These are phyloP conservation scores for Pezicula carpinea DNA, from an alignment of 2,329 filamentous ascomycete genomes.

Conservation along the genomic window DNA sequence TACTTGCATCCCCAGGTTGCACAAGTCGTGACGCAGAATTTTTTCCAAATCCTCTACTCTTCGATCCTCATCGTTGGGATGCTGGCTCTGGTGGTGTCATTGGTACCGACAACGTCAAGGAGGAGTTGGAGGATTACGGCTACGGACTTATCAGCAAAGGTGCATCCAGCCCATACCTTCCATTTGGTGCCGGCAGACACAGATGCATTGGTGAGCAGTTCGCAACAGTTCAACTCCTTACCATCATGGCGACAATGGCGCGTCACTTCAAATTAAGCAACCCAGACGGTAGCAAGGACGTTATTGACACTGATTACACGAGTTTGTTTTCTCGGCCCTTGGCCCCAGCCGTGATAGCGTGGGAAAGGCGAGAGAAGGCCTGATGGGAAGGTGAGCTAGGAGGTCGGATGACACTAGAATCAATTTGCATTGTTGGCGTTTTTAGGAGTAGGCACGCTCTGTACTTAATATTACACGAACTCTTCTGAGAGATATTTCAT, in stretches of 20 bases:
- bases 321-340: slow-evolving; percentile 71
- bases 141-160: slow-evolving; percentile 93
- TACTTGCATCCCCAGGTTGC: slow-evolving; percentile 82
- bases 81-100: slow-evolving; percentile 54
- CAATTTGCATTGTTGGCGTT: slow-evolving; percentile 19
- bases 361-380: slow-evolving; percentile 60
- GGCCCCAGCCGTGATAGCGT: slow-evolving; percentile 67
- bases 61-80: slow-evolving; percentile 93
- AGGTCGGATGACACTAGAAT: not conserved
- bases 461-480: slow-evolving; percentile 8
- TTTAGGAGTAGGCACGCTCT: slow-evolving; percentile 1
- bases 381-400: not conserved
- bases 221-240: slow-evolving; percentile 86
- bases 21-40: slow-evolving; percentile 65
- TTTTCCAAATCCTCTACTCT: slow-evolving; percentile 77
- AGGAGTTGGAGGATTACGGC: slow-evolving; percentile 85
- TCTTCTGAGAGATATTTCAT: no score
- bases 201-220: slow-evolving; percentile 97
- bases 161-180: slow-evolving; percentile 82
- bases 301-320: slow-evolving; percentile 65
- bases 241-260: slow-evolving; percentile 74
- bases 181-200: slow-evolving; percentile 89
- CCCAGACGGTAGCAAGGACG: slow-evolving; percentile 61
- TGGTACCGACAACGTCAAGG: slow-evolving; percentile 44
- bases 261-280: slow-evolving; percentile 77